Evolutionary conservation across 2,329 filamentous ascomycete genomes (phyloP), one percentile per base, ranked within the genome.

Genomic region (Cylindrodendrum hubeiense): DNA sequence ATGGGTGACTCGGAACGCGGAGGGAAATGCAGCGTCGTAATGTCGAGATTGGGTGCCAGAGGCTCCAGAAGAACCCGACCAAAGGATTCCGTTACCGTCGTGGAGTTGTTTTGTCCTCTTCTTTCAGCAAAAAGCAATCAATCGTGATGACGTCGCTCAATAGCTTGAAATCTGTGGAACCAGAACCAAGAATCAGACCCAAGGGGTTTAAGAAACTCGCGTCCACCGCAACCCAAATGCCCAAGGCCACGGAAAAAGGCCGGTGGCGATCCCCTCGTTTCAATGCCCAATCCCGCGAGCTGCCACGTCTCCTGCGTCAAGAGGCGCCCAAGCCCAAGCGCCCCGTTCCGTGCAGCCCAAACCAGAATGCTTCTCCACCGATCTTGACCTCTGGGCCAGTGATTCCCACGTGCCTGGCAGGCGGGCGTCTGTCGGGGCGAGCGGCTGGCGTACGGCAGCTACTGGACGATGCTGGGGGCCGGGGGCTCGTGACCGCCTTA

Each of bases 221-320:
- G 41, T 33, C 34, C 24, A 21, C 17, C 33, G 17, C 26, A 34
- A 41, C 37, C 26, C 15, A 24, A 43, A 33, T 13, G 17, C 30
- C 37, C 17, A 17, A n/a, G 37, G n/a, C 15, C 15, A 19, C 6
- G 15, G n/a, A 7, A n/a, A 39, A n/a, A 3, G 15, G 15, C 37
- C 9, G 37, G 28, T 26, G 46, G 41, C 53, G 39, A 57, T 51
- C 9, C 34, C 34, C 55, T 50, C 43, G 49, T 26, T 49, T 53
- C 50, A 60, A 55, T 59, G 64, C 68, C 58, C 37, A 50, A 66
- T 51, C 30, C 54, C 24, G 17, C 33, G 34, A 43, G 22, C 55
- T 70, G 72, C 72, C 72, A 74, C 71, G 72, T 74, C 60, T 68
- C 19, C 53, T 30, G 46, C 41, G 61, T 52, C 41, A 22, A 34